Evolutionary conservation across 148 eudicot genomes (phyloP), one percentile per base, ranked within the genome.

Genomic region (Vaccinium vitisidaea): DNA sequence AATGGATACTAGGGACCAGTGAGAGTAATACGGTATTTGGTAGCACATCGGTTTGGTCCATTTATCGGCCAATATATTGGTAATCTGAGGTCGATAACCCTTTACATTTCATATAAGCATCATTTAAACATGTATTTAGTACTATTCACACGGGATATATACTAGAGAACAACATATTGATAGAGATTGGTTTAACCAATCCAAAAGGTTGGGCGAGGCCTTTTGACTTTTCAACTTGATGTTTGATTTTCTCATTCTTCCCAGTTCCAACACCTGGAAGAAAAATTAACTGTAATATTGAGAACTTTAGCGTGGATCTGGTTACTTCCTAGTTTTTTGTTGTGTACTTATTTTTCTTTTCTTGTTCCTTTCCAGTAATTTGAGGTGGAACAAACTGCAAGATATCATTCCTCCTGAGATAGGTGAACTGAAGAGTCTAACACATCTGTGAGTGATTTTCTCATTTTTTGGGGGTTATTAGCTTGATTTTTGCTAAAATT

Each of bases 361-460:
- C 73, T 54, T 67, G 53, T 73, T 88, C 83, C 80, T 70, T 63
- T 70, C 82, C 84, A 97, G 98, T 90, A 97, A 97, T 87, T 87
- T 97, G 89, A 92, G 99, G 91, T 95, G 98, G 99, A 97, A 97
- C 87, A 97, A 97, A 85, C 90, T 97, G 71, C 99, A 97, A 89
- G 99, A 97, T 88, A 89, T 86, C 86, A 93, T 97, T 77, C 99
- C 99, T 79, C 92, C 93, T 71, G 98, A 97, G 90, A 92, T 97
- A 16, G 99, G 99, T 43, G 98, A 97, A 93, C 87, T 95, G 80
- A 97, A 94, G 92, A 92, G 94, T 80, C 89, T 97, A 83, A 95
- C 96, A 53, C 99, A 97, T 90, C 88, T 97, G 99, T 97, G 86
- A 93, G 99, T 89, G 86, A 82, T 77, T 81, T 85, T 63, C 30